Evolutionary conservation across 345 rosid species (phyloP).

Genomic region (Salix exigua): DNA sequence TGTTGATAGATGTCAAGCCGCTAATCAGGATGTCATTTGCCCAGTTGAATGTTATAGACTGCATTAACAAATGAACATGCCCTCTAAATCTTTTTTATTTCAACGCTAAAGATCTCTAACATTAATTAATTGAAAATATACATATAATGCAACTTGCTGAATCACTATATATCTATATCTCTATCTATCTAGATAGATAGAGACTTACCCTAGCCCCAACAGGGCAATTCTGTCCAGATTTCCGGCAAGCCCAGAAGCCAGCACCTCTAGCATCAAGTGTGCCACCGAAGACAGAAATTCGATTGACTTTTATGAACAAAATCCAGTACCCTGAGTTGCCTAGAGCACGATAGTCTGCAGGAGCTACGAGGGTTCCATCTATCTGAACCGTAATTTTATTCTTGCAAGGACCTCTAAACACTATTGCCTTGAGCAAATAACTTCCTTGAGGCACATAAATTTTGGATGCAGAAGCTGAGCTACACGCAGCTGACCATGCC

Average conservation of each 20-base stretch:
- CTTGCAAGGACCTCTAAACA: conserved; percentile 32
- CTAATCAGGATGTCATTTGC: conserved; percentile 26
- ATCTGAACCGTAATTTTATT: conserved; percentile 12
- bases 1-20: conserved; percentile 37
- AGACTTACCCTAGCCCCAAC: conserved; percentile 28
- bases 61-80: conserved; percentile 10
- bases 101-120: too few species aligned
- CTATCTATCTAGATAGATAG: too few species aligned
- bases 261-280: conserved; percentile 31
- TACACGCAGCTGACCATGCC: conserved; percentile 56
- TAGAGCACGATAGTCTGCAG: conserved; percentile 18
- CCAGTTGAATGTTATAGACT: conserved; percentile 44
- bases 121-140: too few species aligned
- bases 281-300: conserved; percentile 28
- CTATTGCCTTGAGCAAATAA: conserved; percentile 17
- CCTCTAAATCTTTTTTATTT: too few species aligned
- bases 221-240: conserved; percentile 23
- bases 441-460: conserved; percentile 44
- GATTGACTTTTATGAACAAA: conserved; percentile 19
- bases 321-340: conserved; percentile 35
- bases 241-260: conserved; percentile 31
- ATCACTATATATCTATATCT: too few species aligned
- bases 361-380: conserved; percentile 29
- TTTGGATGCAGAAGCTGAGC: conserved; percentile 27
- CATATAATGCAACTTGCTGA: too few species aligned